Evolutionary conservation across 345 rosid genomes (phyloP).

Genomic region (Sisymbrium irio): DNA sequence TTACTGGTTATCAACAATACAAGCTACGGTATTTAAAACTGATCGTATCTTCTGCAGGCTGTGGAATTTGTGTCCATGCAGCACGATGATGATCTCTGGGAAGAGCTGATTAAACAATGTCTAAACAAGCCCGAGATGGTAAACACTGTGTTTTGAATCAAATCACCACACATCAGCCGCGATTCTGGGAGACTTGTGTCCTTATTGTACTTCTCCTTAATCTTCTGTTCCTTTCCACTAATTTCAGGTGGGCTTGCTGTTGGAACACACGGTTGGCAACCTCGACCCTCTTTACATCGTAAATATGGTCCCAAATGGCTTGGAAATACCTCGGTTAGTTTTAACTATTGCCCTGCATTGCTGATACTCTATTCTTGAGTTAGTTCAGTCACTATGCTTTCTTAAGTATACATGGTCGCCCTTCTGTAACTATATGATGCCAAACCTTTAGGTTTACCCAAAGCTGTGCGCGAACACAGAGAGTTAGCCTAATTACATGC

Average conservation of each 20-base stretch:
- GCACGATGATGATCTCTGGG: constrained; percentile 99
- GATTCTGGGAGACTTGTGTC: constrained; percentile 5
- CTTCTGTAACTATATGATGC: background rate
- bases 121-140: constrained; percentile 98
- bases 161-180: background rate
- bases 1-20: background rate
- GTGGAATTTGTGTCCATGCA: constrained; percentile 96
- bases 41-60: constrained; percentile 62
- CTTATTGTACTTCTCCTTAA: background rate
- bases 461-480: background rate
- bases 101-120: constrained; percentile 94
- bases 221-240: constrained; percentile 19
- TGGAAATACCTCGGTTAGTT: constrained; percentile 97
- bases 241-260: constrained; percentile 83
- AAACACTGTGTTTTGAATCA: background rate
- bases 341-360: background rate
- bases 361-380: background rate
- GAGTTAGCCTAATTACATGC: background rate
- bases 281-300: constrained; percentile 96
- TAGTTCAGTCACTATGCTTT: background rate
- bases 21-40: background rate
- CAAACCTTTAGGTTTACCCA: background rate
- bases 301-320: constrained; percentile 94
- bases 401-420: background rate
- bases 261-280: constrained; percentile 99